Evolutionary conservation across 179 eudicot species (phyloP), one percentile per base, ranked within the genome.

Genomic region (Beta macrorhiza): DNA sequence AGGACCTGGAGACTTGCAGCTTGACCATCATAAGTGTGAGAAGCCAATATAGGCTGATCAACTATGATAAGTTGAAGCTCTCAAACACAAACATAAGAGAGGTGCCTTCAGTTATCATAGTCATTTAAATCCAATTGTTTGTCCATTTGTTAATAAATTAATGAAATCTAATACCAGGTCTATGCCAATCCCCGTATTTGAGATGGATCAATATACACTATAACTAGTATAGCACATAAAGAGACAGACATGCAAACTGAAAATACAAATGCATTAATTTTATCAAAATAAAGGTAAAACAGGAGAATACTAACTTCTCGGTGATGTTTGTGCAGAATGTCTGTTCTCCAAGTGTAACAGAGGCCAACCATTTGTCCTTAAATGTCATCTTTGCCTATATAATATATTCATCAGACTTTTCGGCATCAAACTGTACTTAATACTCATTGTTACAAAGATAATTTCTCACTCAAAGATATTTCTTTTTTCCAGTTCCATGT

Each of bases 331-430:
- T 94, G n/a, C 97, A 93, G 80, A 89, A 94, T 67, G 99, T 96
- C 85, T 91, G 99, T 83, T 94, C 98, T 14, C 99, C 99, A 22
- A 96, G 82, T 7, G 99, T 85, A 84, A 96, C 87, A 84, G 98
- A 96, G 19, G 97, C 97, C 76, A 94, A 79, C 98, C 98, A 96
- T 82, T 88, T 93, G 84, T 96, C 99, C 89, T 91, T 90, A 88
- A 94, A 90, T 56, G 89, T 83, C 99, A 96, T 94, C 86, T 92
- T 93, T 73, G 98, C 99, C 99, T 96, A 76, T 56, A 85, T 70
- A 70, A 74, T 77, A 82, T 29, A 13, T 7, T 29, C 9, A 72
- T 13, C 29, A 75, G 3, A 68, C 1, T 68, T 44, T 68, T 16
- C 42, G 22, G 12, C 22, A 42, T 68, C 16, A 58, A 3, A 19